A percentile compares a stretch with the other conserved stretches of the same genome.
These are phyloP conservation scores for Lanmaoa pseudosensibilis DNA, from an alignment of 768 basidiomycete species.

Conservation along the genomic window DNA sequence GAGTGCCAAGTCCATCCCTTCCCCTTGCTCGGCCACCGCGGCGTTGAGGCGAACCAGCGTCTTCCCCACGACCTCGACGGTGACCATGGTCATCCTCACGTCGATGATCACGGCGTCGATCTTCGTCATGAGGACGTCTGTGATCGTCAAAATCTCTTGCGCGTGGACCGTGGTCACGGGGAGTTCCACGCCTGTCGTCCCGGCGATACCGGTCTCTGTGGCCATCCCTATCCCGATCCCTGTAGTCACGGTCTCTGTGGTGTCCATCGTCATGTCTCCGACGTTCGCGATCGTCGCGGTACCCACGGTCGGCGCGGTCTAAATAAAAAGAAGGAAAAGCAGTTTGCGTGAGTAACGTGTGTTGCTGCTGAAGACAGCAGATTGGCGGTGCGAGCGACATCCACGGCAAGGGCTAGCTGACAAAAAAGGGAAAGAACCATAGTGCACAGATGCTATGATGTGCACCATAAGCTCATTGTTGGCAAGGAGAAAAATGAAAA, in stretches of 20 bases:
- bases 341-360: slow-evolving; percentile 52
- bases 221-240: slow-evolving; percentile 43
- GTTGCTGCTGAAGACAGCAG: slow-evolving; percentile 43
- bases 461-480: slow-evolving; percentile 68
- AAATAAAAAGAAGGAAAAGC: slow-evolving; percentile 47
- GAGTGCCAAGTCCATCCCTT: slow-evolving; percentile 56
- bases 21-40: slow-evolving; percentile 50
- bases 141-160: slow-evolving; percentile 48
- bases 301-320: slow-evolving; percentile 52
- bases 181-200: slow-evolving; percentile 52
- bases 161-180: slow-evolving; percentile 47
- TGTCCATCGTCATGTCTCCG: slow-evolving; percentile 61
- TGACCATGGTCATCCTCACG: slow-evolving; percentile 42
- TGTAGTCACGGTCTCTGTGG: slow-evolving; percentile 52
- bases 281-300: slow-evolving; percentile 63
- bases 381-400: slow-evolving; percentile 41
- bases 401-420: slow-evolving; percentile 64
- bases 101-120: slow-evolving; percentile 48
- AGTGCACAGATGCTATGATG: slow-evolving; percentile 42
- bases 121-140: slow-evolving; percentile 47
- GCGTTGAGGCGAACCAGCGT: slow-evolving; percentile 38
- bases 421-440: slow-evolving; percentile 38
- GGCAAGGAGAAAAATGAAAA: slow-evolving; percentile 39
- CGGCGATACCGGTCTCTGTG: slow-evolving; percentile 36
- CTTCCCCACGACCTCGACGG: slow-evolving; percentile 39